Conservation (phyloP, 2,329 filamentous ascomycete genomes). For the Seiridium unicorne region DNA sequence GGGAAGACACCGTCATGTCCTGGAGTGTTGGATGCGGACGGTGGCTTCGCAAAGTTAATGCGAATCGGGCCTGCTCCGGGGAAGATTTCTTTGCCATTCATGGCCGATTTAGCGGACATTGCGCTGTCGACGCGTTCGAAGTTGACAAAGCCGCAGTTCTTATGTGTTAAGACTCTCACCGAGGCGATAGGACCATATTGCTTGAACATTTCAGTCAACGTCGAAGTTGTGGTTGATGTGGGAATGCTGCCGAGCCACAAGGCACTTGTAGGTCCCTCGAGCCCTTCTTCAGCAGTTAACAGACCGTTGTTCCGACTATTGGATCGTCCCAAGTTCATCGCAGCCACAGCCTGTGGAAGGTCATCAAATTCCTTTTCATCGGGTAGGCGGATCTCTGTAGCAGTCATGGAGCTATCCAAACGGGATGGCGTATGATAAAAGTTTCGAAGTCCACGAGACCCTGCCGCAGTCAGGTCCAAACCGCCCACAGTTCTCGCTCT, state of each 20-base stretch:
- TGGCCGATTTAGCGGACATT: conserved; percentile 78
- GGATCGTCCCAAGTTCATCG: conserved; percentile 69
- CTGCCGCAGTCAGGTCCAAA: conserved; percentile 66
- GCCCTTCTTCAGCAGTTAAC: conserved; percentile 72
- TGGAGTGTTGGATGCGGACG: conserved; percentile 84
- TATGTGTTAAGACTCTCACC: conserved; percentile 91
- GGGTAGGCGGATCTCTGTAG: conserved; percentile 70
- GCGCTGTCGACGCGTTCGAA: conserved; percentile 91
- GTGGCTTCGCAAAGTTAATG: conserved; percentile 97
- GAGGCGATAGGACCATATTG: conserved; percentile 90
- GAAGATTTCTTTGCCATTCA: conserved; percentile 98
- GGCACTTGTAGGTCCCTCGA: conserved; percentile 88
- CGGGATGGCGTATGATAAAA: conserved; percentile 74
- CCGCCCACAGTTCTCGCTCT: conserved; percentile 90
- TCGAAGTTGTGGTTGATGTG: conserved; percentile 93
- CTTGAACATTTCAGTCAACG: conserved; percentile 91
- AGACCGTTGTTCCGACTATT: conserved; percentile 66
- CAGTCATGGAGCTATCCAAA: conserved; percentile 73
- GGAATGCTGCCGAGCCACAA: conserved; percentile 98
- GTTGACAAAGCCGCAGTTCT: conserved; percentile 99
- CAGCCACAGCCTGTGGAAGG: conserved; percentile 77
- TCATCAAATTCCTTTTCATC: conserved; percentile 80
- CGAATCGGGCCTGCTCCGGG: conserved; percentile 91
- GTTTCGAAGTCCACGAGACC: conserved; percentile 62
- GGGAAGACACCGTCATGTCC: conserved; percentile 85